These are phyloP conservation scores for Sphagnum contortum DNA, from an alignment of 225 moss, liverwort and hornwort species.

Conservation along the genomic window DNA sequence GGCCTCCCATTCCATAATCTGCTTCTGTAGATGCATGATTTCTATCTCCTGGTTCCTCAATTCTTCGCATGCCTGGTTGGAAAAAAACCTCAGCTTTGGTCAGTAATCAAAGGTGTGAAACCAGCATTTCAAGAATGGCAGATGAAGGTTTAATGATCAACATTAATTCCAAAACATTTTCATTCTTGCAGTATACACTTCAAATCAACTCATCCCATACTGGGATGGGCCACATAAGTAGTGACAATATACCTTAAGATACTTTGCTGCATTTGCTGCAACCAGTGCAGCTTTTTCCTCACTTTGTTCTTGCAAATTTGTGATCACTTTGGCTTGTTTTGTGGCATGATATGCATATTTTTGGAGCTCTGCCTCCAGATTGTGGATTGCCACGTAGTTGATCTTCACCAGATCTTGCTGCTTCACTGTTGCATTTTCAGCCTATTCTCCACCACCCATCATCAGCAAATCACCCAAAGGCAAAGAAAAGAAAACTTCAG, in stretches of 20 bases:
- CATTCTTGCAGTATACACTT: no score
- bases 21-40: conserved; percentile 53
- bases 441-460: conserved; percentile 14
- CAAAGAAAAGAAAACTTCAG: no score
- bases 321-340: conserved; percentile 54
- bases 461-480: no score
- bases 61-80: conserved; percentile 43
- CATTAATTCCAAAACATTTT: no score
- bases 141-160: neutral
- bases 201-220: no score
- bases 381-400: conserved; percentile 61
- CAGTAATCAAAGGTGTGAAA: neutral
- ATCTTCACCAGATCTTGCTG: conserved; percentile 57
- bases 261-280: conserved; percentile 39
- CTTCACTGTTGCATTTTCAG: conserved; percentile 46
- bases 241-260: conserved; percentile 15
- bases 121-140: neutral
- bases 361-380: conserved; percentile 59
- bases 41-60: conserved; percentile 40
- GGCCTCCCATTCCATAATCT: conserved; percentile 34
- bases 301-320: conserved; percentile 26
- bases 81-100: neutral
- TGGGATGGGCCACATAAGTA: neutral
- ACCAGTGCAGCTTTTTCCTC: conserved; percentile 33
- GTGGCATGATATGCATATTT: conserved; percentile 30